phyloP scores from a whole-genome alignment of 164 flowering plant genomes.

The Tetracentron sinense region DNA sequence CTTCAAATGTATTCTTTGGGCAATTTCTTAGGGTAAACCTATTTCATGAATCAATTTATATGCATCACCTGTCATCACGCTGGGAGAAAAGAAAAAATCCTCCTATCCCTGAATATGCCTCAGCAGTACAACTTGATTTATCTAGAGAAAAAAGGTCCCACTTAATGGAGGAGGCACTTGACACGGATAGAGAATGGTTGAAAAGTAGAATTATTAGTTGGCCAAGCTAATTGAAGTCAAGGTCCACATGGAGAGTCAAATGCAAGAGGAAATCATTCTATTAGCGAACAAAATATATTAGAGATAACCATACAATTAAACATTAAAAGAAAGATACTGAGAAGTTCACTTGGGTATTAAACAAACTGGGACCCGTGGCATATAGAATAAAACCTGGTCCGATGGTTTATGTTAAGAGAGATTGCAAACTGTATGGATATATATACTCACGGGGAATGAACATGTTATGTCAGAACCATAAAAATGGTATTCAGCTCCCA shows the following conservation, averaged over 20 bases:
- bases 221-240: neutral
- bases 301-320: neutral
- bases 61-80: too few relatives aligned
- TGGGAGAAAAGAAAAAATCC: too few relatives aligned
- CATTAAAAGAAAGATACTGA: neutral
- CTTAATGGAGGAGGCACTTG: neutral
- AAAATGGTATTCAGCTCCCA: slow-evolving; percentile 95
- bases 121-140: too few relatives aligned
- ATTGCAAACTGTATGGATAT: neutral
- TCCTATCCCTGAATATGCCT: too few relatives aligned
- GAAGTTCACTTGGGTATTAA: neutral
- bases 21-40: too few relatives aligned
- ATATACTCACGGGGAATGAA: slow-evolving; percentile 80
- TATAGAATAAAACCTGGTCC: neutral
- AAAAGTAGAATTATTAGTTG: neutral
- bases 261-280: neutral
- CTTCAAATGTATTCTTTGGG: too few relatives aligned
- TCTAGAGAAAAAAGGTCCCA: too few relatives aligned
- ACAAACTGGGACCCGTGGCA: neutral
- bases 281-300: neutral
- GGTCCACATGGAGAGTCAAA: neutral
- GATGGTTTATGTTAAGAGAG: neutral
- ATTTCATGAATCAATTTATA: too few relatives aligned
- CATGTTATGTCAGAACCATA: slow-evolving; percentile 97
- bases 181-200: neutral